Percentiles rank a stretch among this genome's conserved stretches.
Evolutionary conservation across 176 grass and related monocot genomes (phyloP).

Genomic region (Triticum turgidum): DNA sequence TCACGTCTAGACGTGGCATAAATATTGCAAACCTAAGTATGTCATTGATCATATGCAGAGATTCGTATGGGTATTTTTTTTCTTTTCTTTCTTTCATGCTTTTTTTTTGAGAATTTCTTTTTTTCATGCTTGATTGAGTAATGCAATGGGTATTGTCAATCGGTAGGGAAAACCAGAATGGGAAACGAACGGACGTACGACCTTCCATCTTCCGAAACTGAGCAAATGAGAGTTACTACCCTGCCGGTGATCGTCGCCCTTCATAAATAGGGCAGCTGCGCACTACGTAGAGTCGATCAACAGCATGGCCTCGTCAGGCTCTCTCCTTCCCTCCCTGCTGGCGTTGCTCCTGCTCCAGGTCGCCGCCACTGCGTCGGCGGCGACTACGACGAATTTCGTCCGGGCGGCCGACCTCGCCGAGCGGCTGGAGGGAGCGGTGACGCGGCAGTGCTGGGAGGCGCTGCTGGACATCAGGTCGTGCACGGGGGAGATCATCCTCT

Average conservation of each 20-base stretch:
- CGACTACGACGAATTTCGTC: neutral
- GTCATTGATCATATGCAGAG: too few relatives aligned
- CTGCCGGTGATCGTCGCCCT: neutral
- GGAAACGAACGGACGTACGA: neutral
- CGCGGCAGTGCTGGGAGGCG: conserved; percentile 61
- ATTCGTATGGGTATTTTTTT: too few relatives aligned
- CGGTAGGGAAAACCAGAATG: too few relatives aligned
- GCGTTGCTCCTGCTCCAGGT: neutral
- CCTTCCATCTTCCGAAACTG: neutral
- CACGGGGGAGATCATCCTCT: conserved; percentile 78
- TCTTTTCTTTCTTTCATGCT: too few relatives aligned
- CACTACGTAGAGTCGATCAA: neutral
- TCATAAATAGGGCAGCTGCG: neutral
- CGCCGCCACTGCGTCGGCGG: neutral
- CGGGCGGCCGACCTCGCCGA: neutral
- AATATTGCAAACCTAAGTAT: too few relatives aligned
- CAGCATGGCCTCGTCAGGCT: conserved; percentile 21
- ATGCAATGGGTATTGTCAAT: too few relatives aligned
- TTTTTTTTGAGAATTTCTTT: too few relatives aligned
- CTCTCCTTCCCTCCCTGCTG: neutral
- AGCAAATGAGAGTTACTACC: neutral
- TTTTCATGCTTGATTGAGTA: too few relatives aligned
- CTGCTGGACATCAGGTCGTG: conserved; percentile 64
- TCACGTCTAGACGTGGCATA: too few relatives aligned
- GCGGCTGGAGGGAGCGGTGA: conserved; percentile 31